These are phyloP conservation scores for Aphanomyces euteiches DNA, from an alignment of 352 stramenopile genomes.

Conservation along the genomic window DNA sequence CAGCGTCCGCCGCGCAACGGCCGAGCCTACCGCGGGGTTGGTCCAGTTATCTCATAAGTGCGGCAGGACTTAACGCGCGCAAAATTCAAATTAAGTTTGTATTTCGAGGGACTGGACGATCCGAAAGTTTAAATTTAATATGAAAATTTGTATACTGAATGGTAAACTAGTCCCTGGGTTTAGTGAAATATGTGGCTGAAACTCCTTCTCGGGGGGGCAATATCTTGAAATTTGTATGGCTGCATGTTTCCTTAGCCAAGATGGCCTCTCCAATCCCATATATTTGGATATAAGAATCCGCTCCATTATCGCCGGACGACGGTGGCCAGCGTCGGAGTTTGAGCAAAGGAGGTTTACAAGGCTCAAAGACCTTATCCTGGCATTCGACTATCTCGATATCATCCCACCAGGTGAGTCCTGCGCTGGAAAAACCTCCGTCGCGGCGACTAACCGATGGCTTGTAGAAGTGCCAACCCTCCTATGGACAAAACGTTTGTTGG, in stretches of 20 bases:
- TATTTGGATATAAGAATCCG: constrained; percentile 26
- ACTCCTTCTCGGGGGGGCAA: constrained; percentile 11
- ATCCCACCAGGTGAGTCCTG: constrained; percentile 4
- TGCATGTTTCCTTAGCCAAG: constrained; percentile 9
- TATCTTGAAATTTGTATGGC: constrained; percentile 25
- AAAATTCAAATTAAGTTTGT: no score
- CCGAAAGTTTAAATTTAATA: background rate
- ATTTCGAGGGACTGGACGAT: background rate
- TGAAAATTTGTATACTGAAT: background rate
- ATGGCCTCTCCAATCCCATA: constrained; percentile 25
- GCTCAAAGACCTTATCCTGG: background rate
- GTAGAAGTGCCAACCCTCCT: background rate
- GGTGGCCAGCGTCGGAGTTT: constrained; percentile 2
- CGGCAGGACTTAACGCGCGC: no score
- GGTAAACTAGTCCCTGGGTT: constrained; percentile 4
- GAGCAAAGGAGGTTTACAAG: background rate
- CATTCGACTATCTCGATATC: constrained; percentile 24
- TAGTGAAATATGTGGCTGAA: constrained; percentile 7
- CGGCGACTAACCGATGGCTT: background rate
- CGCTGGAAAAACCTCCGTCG: background rate
- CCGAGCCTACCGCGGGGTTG: no score
- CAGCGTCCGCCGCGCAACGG: no score
- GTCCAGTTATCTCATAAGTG: no score
- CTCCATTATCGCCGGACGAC: constrained; percentile 7
- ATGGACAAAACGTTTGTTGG: constrained; percentile 49